These are phyloP conservation scores for Exophiala alcalophila DNA, from an alignment of 2,329 filamentous ascomycete species.

Conservation along the genomic window DNA sequence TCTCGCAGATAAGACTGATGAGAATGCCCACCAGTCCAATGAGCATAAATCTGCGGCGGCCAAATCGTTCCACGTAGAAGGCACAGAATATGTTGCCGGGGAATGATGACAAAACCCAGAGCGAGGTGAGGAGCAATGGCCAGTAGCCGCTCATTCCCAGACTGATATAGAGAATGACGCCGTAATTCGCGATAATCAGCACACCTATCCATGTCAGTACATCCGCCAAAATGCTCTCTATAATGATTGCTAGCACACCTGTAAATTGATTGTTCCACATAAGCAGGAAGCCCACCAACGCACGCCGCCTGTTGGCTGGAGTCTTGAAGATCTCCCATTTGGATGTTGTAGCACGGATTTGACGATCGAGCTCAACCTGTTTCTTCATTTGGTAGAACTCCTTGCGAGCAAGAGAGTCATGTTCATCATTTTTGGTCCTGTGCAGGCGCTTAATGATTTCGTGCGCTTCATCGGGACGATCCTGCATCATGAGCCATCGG, in stretches of 20 bases:
- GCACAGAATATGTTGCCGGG: slow-evolving; percentile 43
- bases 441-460: slow-evolving; percentile 46
- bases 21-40: slow-evolving; percentile 43
- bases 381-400: slow-evolving; percentile 47
- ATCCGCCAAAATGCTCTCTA: too few relatives aligned
- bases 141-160: slow-evolving; percentile 40
- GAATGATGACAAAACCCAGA: slow-evolving; percentile 45
- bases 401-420: slow-evolving; percentile 39
- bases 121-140: slow-evolving; percentile 44
- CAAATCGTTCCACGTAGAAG: slow-evolving; percentile 40
- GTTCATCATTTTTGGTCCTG: slow-evolving; percentile 38
- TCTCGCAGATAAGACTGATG: slow-evolving; percentile 42
- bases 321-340: slow-evolving; percentile 45
- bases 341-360: slow-evolving; percentile 34
- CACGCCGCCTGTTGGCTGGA: slow-evolving; percentile 40
- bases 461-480: slow-evolving; percentile 42
- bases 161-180: slow-evolving; percentile 39
- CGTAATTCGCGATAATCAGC: slow-evolving; percentile 41
- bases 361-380: slow-evolving; percentile 43
- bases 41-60: slow-evolving; percentile 44
- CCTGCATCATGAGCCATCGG: slow-evolving; percentile 46
- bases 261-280: slow-evolving; percentile 43
- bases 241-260: too few relatives aligned
- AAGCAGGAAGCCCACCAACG: slow-evolving; percentile 40
- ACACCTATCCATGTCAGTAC: slow-evolving; percentile 38